These are phyloP conservation scores for Fermentozyma sake DNA, from an alignment of 1,139 yeast genomes.

Conservation along the genomic window DNA sequence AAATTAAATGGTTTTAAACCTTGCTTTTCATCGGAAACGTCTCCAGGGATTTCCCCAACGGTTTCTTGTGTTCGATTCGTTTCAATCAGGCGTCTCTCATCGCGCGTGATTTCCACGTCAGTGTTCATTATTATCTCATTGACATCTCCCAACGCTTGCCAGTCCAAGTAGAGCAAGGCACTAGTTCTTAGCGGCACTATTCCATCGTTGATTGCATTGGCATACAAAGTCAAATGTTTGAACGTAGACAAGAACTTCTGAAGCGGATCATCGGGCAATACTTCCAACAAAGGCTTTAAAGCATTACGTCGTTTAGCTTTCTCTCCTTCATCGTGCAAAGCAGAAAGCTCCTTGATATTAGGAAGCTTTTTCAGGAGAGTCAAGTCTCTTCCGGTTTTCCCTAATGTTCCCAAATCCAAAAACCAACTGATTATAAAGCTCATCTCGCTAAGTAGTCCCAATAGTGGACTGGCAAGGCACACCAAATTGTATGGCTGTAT, in stretches of 20 bases:
- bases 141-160: conserved; percentile 30
- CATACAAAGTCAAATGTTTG: conserved; percentile 19
- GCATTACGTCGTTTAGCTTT: conserved; percentile 6
- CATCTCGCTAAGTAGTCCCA: conserved; percentile 23
- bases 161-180: conserved; percentile 21
- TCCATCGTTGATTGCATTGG: conserved; percentile 25
- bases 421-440: conserved; percentile 21
- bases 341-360: conserved; percentile 7
- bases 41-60: not conserved
- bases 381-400: conserved; percentile 24
- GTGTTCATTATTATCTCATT: conserved; percentile 18
- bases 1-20: no score
- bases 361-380: conserved; percentile 19
- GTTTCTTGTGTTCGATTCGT: not conserved
- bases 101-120: no score
- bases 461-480: conserved; percentile 22
- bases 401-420: conserved; percentile 22
- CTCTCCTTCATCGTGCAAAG: conserved; percentile 4
- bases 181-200: conserved; percentile 24
- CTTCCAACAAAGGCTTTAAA: conserved; percentile 18
- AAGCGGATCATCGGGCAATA: conserved; percentile 22
- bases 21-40: conserved; percentile 7
- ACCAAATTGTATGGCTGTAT: conserved; percentile 20
- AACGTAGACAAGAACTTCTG: conserved; percentile 14
- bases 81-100: no score